phyloP scores from a whole-genome alignment of 2,329 filamentous ascomycete genomes.

The Sporothrix sp. region DNA sequence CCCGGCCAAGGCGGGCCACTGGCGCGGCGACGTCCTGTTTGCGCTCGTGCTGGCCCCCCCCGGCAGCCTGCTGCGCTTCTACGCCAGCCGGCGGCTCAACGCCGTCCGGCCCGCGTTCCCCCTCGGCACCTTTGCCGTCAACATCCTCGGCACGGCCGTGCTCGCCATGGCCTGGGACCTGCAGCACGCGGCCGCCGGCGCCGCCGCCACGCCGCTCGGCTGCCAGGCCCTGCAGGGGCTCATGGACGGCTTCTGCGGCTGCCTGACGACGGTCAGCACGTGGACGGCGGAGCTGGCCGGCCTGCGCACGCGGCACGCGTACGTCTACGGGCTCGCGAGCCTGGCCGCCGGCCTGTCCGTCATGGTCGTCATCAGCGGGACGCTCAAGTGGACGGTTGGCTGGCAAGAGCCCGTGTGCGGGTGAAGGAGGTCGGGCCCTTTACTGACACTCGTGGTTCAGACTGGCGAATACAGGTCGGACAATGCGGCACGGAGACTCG shows the following conservation, averaged over 20 bases:
- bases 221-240: constrained; percentile 55
- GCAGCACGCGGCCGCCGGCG: constrained; percentile 46
- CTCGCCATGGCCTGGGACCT: constrained; percentile 71
- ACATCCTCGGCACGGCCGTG: constrained; percentile 65
- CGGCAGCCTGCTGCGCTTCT: constrained; percentile 68
- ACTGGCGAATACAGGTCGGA: too few relatives aligned
- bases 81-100: constrained; percentile 63
- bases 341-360: constrained; percentile 48
- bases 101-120: constrained; percentile 58
- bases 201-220: constrained; percentile 42
- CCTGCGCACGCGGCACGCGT: constrained; percentile 43
- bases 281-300: constrained; percentile 53
- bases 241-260: constrained; percentile 60
- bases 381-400: constrained; percentile 67
- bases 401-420: too few relatives aligned
- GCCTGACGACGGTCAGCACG: constrained; percentile 56
- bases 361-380: constrained; percentile 64
- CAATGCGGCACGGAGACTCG: too few relatives aligned
- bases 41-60: constrained; percentile 73
- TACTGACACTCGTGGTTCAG: too few relatives aligned
- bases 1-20: constrained; percentile 41
- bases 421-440: too few relatives aligned
- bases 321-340: constrained; percentile 57
- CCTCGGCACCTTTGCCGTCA: constrained; percentile 75
- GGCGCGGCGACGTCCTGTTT: constrained; percentile 69